These are phyloP conservation scores for Auricularia sp. DNA, from an alignment of 768 basidiomycete species.

Conservation along the genomic window DNA sequence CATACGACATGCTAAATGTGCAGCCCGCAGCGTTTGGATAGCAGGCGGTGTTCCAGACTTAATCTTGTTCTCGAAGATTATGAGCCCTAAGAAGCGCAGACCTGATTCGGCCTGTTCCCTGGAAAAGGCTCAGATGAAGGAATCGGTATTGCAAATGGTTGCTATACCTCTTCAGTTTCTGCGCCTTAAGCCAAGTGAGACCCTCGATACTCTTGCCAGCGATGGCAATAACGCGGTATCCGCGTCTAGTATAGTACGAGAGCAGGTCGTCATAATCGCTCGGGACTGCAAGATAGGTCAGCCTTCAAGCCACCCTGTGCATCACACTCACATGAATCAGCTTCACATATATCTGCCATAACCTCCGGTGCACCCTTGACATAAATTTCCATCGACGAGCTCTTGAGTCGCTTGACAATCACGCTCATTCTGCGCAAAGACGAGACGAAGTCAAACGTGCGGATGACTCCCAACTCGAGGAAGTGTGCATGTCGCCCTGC, in stretches of 20 bases:
- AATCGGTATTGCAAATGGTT: slow-evolving; percentile 13
- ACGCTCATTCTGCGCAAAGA: slow-evolving; percentile 93
- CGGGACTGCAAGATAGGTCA: slow-evolving; percentile 53
- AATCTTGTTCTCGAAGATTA: slow-evolving; percentile 97
- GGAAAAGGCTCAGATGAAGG: not conserved
- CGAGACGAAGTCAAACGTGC: slow-evolving; percentile 95
- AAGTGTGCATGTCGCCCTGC: slow-evolving; percentile 86
- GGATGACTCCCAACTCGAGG: slow-evolving; percentile 90
- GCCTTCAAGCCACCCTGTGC: not conserved
- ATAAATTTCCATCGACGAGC: slow-evolving; percentile 92
- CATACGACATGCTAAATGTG: slow-evolving; percentile 93
- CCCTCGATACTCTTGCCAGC: slow-evolving; percentile 93
- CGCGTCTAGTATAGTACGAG: slow-evolving; percentile 92
- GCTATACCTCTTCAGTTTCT: slow-evolving; percentile 79
- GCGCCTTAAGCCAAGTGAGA: slow-evolving; percentile 93
- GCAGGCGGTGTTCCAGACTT: slow-evolving; percentile 87
- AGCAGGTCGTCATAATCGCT: slow-evolving; percentile 93
- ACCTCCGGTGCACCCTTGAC: slow-evolving; percentile 99
- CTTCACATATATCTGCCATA: slow-evolving; percentile 91
- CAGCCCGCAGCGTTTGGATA: slow-evolving; percentile 77
- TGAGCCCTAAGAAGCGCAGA: slow-evolving; percentile 83
- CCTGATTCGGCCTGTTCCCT: slow-evolving; percentile 93
- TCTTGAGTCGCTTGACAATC: slow-evolving; percentile 89
- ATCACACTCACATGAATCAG: slow-evolving; percentile 65
- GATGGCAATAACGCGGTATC: slow-evolving; percentile 95